Evolutionary conservation across 2,329 filamentous ascomycete species (phyloP).

Genomic region (Microcyclospora tardicrescens): DNA sequence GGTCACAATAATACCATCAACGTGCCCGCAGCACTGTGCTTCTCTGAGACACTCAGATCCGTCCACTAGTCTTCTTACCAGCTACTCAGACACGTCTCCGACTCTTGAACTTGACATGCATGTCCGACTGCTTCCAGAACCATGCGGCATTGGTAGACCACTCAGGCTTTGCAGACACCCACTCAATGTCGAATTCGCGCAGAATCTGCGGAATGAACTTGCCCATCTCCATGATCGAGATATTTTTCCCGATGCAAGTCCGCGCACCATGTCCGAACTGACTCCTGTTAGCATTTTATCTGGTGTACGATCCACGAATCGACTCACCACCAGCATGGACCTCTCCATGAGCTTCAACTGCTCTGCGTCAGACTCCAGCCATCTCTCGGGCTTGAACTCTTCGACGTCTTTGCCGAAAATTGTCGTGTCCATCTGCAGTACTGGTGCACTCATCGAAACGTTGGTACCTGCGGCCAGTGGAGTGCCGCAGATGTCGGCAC

Average conservation of each 20-base stretch:
- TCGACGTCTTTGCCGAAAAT: constrained; percentile 25
- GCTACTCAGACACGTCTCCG: no score
- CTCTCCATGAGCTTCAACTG: constrained; percentile 7
- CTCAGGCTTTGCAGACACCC: constrained; percentile 4
- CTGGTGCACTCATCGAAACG: constrained; percentile 33
- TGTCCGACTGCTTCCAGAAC: constrained; percentile 9
- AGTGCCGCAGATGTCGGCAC: constrained; percentile 8
- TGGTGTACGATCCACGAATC: no score
- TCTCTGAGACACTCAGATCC: no score
- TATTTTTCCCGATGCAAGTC: constrained; percentile 22
- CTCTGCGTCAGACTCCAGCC: constrained; percentile 24
- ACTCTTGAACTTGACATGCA: constrained; percentile 6
- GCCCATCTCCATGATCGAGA: constrained; percentile 19
- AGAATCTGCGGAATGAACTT: constrained; percentile 20
- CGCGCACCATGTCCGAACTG: constrained; percentile 23
- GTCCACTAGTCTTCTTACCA: no score
- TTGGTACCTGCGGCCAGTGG: constrained; percentile 27
- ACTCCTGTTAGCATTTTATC: no score
- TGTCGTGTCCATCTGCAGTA: constrained; percentile 27
- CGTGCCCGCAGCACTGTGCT: no score
- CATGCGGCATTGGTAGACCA: constrained; percentile 8
- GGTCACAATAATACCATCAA: no score
- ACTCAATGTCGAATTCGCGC: constrained; percentile 11
- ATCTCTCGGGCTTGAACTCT: constrained; percentile 32
- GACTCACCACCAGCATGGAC: constrained; percentile 2